Evolutionary conservation across 2,329 filamentous ascomycete species (phyloP), one percentile per base, ranked within the genome.

Genomic region (Paracamarosporium sp.): DNA sequence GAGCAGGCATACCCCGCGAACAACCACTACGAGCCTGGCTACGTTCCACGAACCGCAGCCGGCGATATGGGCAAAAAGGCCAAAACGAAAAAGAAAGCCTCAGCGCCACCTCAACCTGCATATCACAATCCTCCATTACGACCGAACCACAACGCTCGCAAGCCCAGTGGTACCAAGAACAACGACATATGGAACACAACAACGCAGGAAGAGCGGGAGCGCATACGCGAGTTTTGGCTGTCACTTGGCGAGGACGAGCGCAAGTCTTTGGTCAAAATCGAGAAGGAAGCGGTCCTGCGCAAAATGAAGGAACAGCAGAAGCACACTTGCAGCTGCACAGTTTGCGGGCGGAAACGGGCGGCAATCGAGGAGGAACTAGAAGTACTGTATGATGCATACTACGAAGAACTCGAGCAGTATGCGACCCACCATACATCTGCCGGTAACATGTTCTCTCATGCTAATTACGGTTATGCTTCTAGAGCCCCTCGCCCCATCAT

Each of bases 251-350:
- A 99, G 76, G 92, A 96, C 35, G 93, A 98, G 76, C 91, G 95
- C 68, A 95, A 96, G 75, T 95, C 92, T 15, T 82, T 99, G 45
- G 93, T 99, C 72, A 97, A 97, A 79, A 94, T 99, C 28, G 95
- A 99, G 79, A 99, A 99, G 80, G 94, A 99, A 78, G 94, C 95
- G 7, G 95, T 99, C 0, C 81, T 99, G 55, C 93, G 92, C 73
- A 99, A 99, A 83, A 99, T 99, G 95, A 99, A 99, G 83, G 95
- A 99, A 78, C 95, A 99, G 78, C 95, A 99, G 78, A 98, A 98
- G 79, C 93, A 98, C 76, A 98, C 94, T 2, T 99, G 95, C 82
- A 97, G 93, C 76, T 99, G 95, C 78, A 96, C 93, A 4, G 94
- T 99, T 38, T 99, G 95, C 77, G 95, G 95, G 52, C 87, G 95